Evolutionary conservation across 2,329 filamentous ascomycete species (phyloP), one percentile per base, ranked within the genome.

Genomic region (Whalleya microplaca): DNA sequence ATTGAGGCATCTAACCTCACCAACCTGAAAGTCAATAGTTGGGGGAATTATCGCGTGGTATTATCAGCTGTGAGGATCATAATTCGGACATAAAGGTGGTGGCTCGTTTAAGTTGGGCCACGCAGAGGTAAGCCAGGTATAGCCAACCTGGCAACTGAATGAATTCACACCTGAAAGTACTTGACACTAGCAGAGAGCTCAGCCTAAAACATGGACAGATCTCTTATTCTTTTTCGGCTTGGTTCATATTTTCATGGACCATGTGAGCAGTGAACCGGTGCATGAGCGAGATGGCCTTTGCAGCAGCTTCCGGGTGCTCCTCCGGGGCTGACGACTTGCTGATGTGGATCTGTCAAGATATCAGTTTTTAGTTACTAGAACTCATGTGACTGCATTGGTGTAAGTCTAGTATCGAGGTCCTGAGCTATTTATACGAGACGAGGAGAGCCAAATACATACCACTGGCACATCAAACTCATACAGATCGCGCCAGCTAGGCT

Each of bases 381-480:
- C n/a, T n/a, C n/a, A n/a, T n/a, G n/a, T n/a, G n/a, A n/a, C n/a
- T n/a, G n/a, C n/a, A n/a, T n/a, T n/a, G n/a, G n/a, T n/a, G n/a
- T n/a, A n/a, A n/a, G n/a, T n/a, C n/a, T n/a, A n/a, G n/a, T n/a
- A n/a, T n/a, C n/a, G n/a, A n/a, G 27, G 5, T 29, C 12, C 27
- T 12, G 27, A 12, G 27, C 5, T 12, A 12, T 29, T 29, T 29
- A 5, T 29, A 29, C 6, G 12, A 12, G 27, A 5, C 27, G 27
- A 29, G 27, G 27, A 29, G 12, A 29, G 27, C 27, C 5, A 29
- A 40, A 21, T 18, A 72, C 81, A 67, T 77, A 93, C 90, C 68
- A 93, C 90, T 0, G 90, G 90, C 7, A 91, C 90, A 64, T 94
- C 90, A 70, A 92, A 91, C 55, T 92, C 90, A 69, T 94, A 94